phyloP scores from a whole-genome alignment of 164 flowering plant species.

The Echeveria elegans region DNA sequence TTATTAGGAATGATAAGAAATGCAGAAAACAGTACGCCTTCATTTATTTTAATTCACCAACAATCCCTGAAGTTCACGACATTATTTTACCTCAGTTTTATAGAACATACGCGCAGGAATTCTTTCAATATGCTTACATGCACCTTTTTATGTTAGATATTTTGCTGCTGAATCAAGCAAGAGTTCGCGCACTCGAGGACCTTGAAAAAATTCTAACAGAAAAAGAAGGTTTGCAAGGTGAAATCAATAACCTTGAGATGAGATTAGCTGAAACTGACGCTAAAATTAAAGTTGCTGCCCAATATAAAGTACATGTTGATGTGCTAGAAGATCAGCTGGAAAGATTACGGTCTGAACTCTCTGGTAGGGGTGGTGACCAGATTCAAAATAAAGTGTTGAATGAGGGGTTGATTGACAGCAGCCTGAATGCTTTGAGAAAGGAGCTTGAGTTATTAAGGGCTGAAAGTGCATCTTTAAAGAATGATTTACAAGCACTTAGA shows the following conservation, averaged over 20 bases:
- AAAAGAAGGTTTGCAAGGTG: conserved; percentile 71
- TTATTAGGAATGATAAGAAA: conserved; percentile 72
- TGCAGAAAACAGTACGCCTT: conserved; percentile 73
- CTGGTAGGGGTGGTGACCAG: conserved; percentile 26
- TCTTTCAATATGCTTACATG: background rate
- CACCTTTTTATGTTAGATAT: conserved; percentile 40
- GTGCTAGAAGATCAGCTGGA: conserved; percentile 60
- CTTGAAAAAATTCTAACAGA: conserved; percentile 63
- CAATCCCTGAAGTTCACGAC: background rate
- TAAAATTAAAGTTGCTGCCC: too few species aligned
- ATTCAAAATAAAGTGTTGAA: conserved; percentile 12
- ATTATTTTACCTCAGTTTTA: background rate
- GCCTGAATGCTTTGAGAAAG: conserved; percentile 30
- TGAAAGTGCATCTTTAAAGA: conserved; percentile 55
- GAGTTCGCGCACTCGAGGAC: conserved; percentile 69
- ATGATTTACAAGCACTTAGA: conserved; percentile 48
- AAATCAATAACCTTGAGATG: conserved; percentile 61
- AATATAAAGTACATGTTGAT: conserved; percentile 74
- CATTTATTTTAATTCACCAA: background rate
- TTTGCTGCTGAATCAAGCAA: conserved; percentile 80
- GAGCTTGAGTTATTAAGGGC: conserved; percentile 52
- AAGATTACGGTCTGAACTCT: conserved; percentile 46
- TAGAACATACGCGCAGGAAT: background rate
- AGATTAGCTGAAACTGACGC: conserved; percentile 85
- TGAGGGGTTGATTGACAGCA: conserved; percentile 13